These are phyloP conservation scores for Starmerella riodocensis DNA, from an alignment of 805 yeast species.

Conservation along the genomic window DNA sequence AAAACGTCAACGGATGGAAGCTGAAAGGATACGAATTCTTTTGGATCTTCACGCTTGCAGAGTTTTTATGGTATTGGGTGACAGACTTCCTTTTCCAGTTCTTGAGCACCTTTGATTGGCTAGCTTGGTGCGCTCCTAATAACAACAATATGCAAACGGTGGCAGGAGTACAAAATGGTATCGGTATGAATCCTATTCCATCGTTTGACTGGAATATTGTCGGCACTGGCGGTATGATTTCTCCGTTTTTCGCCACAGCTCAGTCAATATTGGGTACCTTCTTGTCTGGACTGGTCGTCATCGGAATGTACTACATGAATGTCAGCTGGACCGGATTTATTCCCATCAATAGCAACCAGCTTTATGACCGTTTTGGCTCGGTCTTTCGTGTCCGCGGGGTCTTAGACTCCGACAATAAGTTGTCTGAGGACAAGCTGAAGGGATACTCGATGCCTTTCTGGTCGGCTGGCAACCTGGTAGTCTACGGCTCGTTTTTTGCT, in stretches of 20 bases:
- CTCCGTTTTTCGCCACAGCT: not conserved
- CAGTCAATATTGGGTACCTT: conserved; percentile 29
- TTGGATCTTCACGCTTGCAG: conserved; percentile 30
- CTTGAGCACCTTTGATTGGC: conserved; percentile 48
- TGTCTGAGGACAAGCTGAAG: conserved; percentile 38
- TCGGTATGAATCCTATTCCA: conserved; percentile 42
- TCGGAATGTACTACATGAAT: conserved; percentile 34
- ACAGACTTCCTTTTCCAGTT: conserved; percentile 54
- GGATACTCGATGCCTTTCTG: conserved; percentile 57
- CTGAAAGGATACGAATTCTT: no score
- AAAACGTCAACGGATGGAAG: no score
- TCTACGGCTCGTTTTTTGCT: conserved; percentile 45
- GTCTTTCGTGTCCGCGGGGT: conserved; percentile 37
- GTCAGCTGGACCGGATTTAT: conserved; percentile 39
- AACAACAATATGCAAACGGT: conserved; percentile 46
- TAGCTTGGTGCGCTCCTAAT: conserved; percentile 40
- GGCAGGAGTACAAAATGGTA: conserved; percentile 38
- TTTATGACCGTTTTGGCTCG: conserved; percentile 41
- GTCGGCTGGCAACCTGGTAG: conserved; percentile 46
- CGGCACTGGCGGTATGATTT: not conserved
- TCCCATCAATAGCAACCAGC: conserved; percentile 36
- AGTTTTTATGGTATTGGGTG: conserved; percentile 49
- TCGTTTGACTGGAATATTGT: conserved; percentile 33
- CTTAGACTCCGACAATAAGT: conserved; percentile 32
- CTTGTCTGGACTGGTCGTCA: conserved; percentile 24